Evolutionary conservation across 2,329 filamentous ascomycete genomes (phyloP).

Genomic region (Madurella fahalii): DNA sequence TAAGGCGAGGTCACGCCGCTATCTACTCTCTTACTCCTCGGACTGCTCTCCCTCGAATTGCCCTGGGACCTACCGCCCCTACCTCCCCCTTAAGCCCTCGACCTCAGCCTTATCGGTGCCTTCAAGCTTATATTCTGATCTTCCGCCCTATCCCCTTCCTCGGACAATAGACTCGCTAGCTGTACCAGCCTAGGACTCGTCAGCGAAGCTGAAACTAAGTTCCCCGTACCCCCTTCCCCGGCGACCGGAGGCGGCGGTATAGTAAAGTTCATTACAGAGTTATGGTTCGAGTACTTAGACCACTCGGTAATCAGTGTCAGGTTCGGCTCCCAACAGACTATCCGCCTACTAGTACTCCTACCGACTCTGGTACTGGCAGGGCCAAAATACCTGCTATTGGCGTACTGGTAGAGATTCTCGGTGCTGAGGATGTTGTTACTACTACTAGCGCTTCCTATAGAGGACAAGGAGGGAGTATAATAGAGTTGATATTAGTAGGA

Average conservation of each 20-base stretch:
- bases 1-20: constrained; percentile 9
- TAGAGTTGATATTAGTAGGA: constrained; percentile 44
- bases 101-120: constrained; percentile 67
- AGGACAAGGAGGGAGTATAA: constrained; percentile 27
- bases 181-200: constrained; percentile 74
- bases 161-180: constrained; percentile 59
- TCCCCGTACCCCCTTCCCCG: constrained; percentile 28
- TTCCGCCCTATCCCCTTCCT: constrained; percentile 54
- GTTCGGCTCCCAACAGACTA: constrained; percentile 79
- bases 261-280: constrained; percentile 75
- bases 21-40: constrained; percentile 41
- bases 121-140: constrained; percentile 64
- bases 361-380: constrained; percentile 57
- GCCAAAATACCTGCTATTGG: constrained; percentile 86
- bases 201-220: constrained; percentile 39
- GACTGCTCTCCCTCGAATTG: constrained; percentile 54
- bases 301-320: constrained; percentile 94
- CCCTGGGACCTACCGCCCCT: constrained; percentile 56
- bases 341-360: constrained; percentile 67
- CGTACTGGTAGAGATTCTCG: constrained; percentile 52
- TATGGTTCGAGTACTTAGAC: constrained; percentile 92
- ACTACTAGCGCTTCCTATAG: background rate
- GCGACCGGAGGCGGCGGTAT: constrained; percentile 40
- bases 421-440: constrained; percentile 28
- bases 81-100: constrained; percentile 76